Conservation (phyloP, 2,329 filamentous ascomycete genomes). For the Rhynchosporium graminicola region DNA sequence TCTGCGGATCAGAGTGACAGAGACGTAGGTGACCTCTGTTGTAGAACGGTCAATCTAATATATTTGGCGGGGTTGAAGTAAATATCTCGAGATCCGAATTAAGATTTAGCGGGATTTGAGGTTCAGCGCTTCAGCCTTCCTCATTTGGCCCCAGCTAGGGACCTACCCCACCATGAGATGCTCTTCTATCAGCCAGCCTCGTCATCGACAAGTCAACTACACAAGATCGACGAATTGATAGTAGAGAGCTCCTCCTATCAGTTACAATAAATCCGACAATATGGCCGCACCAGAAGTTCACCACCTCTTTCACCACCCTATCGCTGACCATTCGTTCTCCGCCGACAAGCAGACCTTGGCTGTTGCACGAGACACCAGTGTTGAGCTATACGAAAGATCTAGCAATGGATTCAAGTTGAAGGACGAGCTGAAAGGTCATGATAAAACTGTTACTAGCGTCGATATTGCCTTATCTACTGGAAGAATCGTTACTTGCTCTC, state of each 20-base stretch:
- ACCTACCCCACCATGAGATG: constrained; percentile 16
- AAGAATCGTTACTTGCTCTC: constrained; percentile 95
- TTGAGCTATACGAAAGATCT: constrained; percentile 80
- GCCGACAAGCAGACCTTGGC: constrained; percentile 85
- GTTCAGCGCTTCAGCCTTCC: constrained; percentile 9
- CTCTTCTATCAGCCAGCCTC: constrained; percentile 15
- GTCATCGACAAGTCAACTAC: constrained; percentile 13
- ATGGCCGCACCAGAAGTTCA: constrained; percentile 92
- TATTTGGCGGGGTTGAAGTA: constrained; percentile 13
- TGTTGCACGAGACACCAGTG: constrained; percentile 83
- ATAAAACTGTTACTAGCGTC: constrained; percentile 94
- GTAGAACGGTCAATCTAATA: not conserved
- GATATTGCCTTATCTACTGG: constrained; percentile 91
- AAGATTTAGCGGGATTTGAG: constrained; percentile 2
- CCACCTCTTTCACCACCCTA: constrained; percentile 94
- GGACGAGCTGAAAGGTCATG: constrained; percentile 93
- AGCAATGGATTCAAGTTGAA: constrained; percentile 79
- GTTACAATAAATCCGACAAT: constrained; percentile 42
- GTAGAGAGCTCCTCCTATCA: constrained; percentile 99
- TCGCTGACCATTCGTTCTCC: constrained; percentile 98
- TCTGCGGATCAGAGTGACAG: not conserved
- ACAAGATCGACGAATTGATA: constrained; percentile 56
- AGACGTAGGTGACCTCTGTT: not conserved
- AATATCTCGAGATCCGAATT: constrained; percentile 6
- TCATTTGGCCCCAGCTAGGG: constrained; percentile 10